phyloP scores from a whole-genome alignment of 371 early-diverging fungal species.

The Mucor velutinosus region DNA sequence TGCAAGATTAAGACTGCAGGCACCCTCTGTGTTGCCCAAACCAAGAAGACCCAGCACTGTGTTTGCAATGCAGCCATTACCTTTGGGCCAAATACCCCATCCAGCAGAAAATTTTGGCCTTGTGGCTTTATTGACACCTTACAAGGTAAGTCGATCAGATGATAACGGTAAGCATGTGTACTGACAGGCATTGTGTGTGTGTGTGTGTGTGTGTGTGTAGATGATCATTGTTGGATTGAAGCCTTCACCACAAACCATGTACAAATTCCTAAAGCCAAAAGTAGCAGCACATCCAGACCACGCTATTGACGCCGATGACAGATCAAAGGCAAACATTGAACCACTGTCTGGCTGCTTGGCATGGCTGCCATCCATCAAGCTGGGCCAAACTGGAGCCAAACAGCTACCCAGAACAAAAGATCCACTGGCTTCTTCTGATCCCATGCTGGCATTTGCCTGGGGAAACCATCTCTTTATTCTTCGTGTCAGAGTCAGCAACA shows the following conservation, averaged over 20 bases:
- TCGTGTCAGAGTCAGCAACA: constrained; percentile 40
- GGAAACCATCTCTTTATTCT: constrained; percentile 63
- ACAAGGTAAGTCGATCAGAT: constrained; percentile 52
- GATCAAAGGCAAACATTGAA: constrained; percentile 28
- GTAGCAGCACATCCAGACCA: neutral
- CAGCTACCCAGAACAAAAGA: constrained; percentile 25
- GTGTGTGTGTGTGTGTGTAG: constrained; percentile 20
- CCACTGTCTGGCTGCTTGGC: constrained; percentile 62
- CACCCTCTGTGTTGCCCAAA: constrained; percentile 21
- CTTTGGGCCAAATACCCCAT: constrained; percentile 65
- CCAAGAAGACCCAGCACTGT: constrained; percentile 60
- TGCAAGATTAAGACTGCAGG: constrained; percentile 10
- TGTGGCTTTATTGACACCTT: constrained; percentile 74
- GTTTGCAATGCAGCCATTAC: constrained; percentile 70
- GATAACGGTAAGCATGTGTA: neutral
- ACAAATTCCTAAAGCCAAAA: constrained; percentile 65
- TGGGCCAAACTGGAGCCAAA: constrained; percentile 14
- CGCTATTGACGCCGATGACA: constrained; percentile 5
- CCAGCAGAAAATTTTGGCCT: constrained; percentile 69
- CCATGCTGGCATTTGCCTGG: constrained; percentile 69
- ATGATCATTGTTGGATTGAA: constrained; percentile 76
- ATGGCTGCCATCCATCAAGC: constrained; percentile 64
- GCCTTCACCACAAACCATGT: constrained; percentile 72
- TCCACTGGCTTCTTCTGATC: constrained; percentile 35
- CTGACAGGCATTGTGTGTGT: neutral